These are phyloP conservation scores for Thalia dealbata DNA, from an alignment of 176 grass and related monocot genomes.

Conservation along the genomic window DNA sequence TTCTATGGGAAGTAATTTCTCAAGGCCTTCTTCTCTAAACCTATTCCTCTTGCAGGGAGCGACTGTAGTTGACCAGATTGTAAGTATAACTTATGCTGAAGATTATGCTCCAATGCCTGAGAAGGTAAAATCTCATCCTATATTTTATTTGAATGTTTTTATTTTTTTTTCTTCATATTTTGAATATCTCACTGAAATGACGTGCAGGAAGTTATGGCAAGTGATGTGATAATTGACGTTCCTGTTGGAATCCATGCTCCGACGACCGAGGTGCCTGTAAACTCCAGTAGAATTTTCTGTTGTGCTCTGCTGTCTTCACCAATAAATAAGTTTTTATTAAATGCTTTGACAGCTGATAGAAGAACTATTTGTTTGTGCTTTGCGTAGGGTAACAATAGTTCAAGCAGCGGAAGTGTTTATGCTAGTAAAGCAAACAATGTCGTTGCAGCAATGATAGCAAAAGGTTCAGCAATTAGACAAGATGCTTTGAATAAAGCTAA, in stretches of 20 bases:
- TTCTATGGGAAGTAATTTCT: neutral
- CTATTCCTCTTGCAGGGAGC: constrained; percentile 50
- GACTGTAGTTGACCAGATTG: constrained; percentile 82
- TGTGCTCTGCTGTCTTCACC: neutral
- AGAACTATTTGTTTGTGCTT: constrained; percentile 3
- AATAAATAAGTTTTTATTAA: neutral
- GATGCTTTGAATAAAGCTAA: constrained; percentile 97
- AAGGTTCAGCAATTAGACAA: constrained; percentile 73
- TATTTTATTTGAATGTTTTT: neutral
- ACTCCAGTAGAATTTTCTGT: constrained; percentile 16
- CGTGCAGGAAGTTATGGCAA: constrained; percentile 41
- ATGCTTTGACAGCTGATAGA: neutral
- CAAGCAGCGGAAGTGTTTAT: constrained; percentile 41
- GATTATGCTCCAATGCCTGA: constrained; percentile 66
- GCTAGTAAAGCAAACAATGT: constrained; percentile 76
- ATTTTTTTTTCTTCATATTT: neutral
- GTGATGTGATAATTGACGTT: constrained; percentile 25
- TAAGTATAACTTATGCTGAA: constrained; percentile 72
- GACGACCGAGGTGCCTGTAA: constrained; percentile 44
- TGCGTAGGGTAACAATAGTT: constrained; percentile 43
- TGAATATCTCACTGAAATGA: constrained; percentile 13
- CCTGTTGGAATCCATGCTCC: constrained; percentile 30
- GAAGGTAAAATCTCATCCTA: constrained; percentile 30
- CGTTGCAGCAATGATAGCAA: constrained; percentile 60
- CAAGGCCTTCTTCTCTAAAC: neutral